Evolutionary conservation across 805 yeast species (phyloP).

Genomic region (Ogataea glucozyma): DNA sequence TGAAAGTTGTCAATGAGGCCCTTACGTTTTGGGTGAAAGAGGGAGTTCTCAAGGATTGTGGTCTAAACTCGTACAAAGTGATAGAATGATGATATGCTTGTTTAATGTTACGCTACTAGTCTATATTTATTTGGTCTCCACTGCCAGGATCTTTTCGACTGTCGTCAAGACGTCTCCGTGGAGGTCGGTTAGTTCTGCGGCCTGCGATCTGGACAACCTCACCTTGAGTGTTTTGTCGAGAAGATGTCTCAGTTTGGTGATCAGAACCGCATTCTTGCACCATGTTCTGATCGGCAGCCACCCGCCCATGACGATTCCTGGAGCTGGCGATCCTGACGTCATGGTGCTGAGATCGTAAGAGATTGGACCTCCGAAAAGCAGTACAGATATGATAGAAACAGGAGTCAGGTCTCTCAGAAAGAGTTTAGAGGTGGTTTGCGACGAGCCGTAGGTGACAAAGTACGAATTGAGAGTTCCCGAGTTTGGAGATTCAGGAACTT

Average conservation of each 20-base stretch:
- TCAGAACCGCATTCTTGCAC: slow-evolving; percentile 89
- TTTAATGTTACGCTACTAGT: background rate
- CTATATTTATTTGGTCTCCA: slow-evolving; percentile 15
- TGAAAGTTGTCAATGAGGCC: slow-evolving; percentile 40
- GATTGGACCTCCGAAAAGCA: slow-evolving; percentile 81
- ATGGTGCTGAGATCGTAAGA: slow-evolving; percentile 52
- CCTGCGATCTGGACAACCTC: slow-evolving; percentile 54
- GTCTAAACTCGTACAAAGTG: slow-evolving; percentile 39
- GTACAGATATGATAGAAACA: slow-evolving; percentile 63
- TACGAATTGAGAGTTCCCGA: slow-evolving; percentile 44
- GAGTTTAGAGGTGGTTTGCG: slow-evolving; percentile 62
- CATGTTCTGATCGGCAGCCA: slow-evolving; percentile 92
- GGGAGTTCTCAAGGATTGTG: slow-evolving; percentile 50
- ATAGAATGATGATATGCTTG: slow-evolving; percentile 34
- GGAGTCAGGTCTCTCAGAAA: slow-evolving; percentile 82
- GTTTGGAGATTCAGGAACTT: slow-evolving; percentile 8
- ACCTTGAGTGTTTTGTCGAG: slow-evolving; percentile 68
- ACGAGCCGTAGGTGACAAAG: slow-evolving; percentile 62
- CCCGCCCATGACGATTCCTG: slow-evolving; percentile 82
- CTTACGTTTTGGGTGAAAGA: slow-evolving; percentile 64
- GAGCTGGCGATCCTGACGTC: slow-evolving; percentile 52
- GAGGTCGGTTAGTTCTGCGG: slow-evolving; percentile 21
- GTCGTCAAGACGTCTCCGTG: slow-evolving; percentile 40
- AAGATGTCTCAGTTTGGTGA: slow-evolving; percentile 65
- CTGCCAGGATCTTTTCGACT: slow-evolving; percentile 40